Base-by-base conservation (phyloP, 805 yeast genomes). In the Saturnispora saitoi region DNA sequence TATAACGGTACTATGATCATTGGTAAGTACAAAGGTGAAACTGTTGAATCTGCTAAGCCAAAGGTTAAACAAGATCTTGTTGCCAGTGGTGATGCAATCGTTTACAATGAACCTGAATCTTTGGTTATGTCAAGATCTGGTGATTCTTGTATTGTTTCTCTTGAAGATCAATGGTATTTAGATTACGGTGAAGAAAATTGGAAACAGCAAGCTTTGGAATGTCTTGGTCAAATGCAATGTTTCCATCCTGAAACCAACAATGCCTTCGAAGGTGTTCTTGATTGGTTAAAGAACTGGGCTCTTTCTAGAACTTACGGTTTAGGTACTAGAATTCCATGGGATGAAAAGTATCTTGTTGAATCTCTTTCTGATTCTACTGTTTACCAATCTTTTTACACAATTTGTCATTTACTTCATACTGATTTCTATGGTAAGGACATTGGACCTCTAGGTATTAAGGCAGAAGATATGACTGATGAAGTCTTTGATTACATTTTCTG, bases 221-320 rank as follows among this genome's bases (percentile, higher is more conserved):
- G 95, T 65, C 75, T 93, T 53, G 75, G 73, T 42, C 64, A 68
- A 51, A 81, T 93, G 91, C 78, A 85, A 65, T 77, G 90, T 10
- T 91, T 77, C 73, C 75, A 83, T 47, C 73, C 81, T 44, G 98
- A 90, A 71, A 86, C 95, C 38, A 77, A 84, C 60, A 80, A 91
- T 62, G 96, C 95, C 6, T 91, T 93, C 60, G 96, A 89, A 69
- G 90, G 89, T 67, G 95, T 86, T 50, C 75, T 93, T 61, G 95
- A 83, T 57, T 93, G 99, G 99, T 79, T 93, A 62, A 86, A 84
- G 71, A 90, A 89, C 73, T 93, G 99, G 99, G 98, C 99, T 46
- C 87, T 93, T 51, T 87, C 95, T 50, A 86, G 99, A 75, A 83
- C 95, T 49, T 93, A 87, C 59, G 99, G 99, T 65, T 76, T 93